A percentile compares a stretch with the other conserved stretches of the same genome.
Evolutionary conservation across 805 yeast species (phyloP).

Genomic region (Pichia californica): DNA sequence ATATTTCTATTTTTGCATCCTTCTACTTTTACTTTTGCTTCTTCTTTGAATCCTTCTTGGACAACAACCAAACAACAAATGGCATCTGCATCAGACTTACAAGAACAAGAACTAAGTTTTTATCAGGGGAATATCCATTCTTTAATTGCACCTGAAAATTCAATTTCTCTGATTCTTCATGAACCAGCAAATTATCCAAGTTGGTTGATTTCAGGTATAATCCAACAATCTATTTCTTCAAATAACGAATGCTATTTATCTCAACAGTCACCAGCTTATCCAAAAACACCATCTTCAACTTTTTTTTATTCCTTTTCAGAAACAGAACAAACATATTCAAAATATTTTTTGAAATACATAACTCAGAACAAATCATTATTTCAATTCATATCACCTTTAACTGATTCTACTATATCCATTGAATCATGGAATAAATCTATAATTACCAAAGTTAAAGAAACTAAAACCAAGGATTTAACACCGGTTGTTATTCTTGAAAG

Average conservation of each 20-base stretch:
- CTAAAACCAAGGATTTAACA: neutral
- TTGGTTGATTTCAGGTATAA: conserved; percentile 7
- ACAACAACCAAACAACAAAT: neutral
- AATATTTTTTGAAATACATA: conserved; percentile 2
- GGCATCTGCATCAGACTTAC: conserved; percentile 15
- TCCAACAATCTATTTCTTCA: conserved; percentile 5
- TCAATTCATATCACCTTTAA: conserved; percentile 35
- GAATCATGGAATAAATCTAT: conserved; percentile 21
- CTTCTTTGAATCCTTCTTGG: neutral
- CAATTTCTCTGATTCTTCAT: conserved; percentile 6
- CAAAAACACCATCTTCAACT: neutral
- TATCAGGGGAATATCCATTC: neutral
- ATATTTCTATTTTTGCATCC: no score
- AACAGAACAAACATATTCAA: conserved; percentile 4
- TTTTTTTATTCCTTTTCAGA: conserved; percentile 1
- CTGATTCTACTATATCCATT: conserved; percentile 21
- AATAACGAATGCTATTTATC: conserved; percentile 8
- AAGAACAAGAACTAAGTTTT: conserved; percentile 16
- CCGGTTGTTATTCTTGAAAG: conserved; percentile 22
- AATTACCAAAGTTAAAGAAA: conserved; percentile 12
- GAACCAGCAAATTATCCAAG: conserved; percentile 8
- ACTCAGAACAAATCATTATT: conserved; percentile 19
- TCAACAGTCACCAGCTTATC: neutral
- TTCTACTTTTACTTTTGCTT: no score
- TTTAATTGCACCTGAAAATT: neutral